A percentile compares a stretch with the other conserved stretches of the same genome.
Conservation (phyloP, 2,329 filamentous ascomycete species). For the Chrysoporthe cubensis region DNA sequence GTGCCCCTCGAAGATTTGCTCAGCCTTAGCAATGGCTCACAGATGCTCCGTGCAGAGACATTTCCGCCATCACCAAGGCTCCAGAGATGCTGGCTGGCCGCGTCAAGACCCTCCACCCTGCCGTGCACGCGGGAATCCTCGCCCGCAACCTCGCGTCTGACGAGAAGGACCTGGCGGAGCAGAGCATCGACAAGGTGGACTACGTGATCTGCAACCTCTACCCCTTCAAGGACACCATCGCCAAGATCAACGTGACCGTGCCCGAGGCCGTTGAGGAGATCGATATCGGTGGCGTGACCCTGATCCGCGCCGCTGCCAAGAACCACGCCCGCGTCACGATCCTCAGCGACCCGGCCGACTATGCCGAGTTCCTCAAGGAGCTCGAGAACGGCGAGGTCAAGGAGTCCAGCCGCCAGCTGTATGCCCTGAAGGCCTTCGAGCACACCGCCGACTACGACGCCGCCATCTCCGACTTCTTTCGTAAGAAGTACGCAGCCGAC, state of each 20-base stretch:
- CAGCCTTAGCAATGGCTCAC: constrained; percentile 14
- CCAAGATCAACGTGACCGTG: constrained; percentile 96
- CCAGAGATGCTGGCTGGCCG: constrained; percentile 92
- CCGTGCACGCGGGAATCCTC: constrained; percentile 88
- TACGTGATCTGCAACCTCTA: constrained; percentile 98
- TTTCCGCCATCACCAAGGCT: constrained; percentile 94
- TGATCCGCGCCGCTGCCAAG: constrained; percentile 95
- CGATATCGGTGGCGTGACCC: constrained; percentile 95
- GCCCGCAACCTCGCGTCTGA: constrained; percentile 93
- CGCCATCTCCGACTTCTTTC: constrained; percentile 95
- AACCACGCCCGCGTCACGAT: constrained; percentile 97
- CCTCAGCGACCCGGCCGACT: constrained; percentile 91
- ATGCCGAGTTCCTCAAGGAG: constrained; percentile 90
- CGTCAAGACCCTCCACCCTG: constrained; percentile 92
- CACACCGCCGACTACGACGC: constrained; percentile 97
- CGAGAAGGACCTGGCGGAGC: constrained; percentile 93
- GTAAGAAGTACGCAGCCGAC: constrained; percentile 89
- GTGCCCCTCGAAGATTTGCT: neutral
- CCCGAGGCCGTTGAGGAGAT: constrained; percentile 98
- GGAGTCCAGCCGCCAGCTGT: constrained; percentile 81
- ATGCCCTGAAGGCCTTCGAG: constrained; percentile 97
- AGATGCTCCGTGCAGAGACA: constrained; percentile 65
- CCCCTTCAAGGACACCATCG: constrained; percentile 97
- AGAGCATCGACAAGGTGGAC: constrained; percentile 94
- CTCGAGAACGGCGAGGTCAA: constrained; percentile 85